Percentiles rank a stretch among this genome's conserved stretches.
phyloP scores from a whole-genome alignment of 306 rosid species.

The Dryas octopetala region DNA sequence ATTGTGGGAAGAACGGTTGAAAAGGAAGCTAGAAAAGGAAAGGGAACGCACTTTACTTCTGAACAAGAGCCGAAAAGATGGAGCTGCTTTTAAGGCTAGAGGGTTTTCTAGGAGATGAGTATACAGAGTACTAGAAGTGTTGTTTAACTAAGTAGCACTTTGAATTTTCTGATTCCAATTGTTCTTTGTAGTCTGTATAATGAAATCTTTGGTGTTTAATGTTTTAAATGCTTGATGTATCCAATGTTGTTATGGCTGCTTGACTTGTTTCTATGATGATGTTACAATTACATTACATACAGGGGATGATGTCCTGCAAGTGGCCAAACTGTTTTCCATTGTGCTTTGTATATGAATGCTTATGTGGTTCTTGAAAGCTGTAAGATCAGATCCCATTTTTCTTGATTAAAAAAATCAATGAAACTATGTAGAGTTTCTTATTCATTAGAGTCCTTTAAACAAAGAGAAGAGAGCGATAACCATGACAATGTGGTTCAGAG shows the following conservation, averaged over 20 bases:
- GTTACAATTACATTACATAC: background rate
- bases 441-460: no score
- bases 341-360: background rate
- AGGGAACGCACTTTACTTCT: slow-evolving; percentile 58
- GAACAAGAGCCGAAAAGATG: no score
- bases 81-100: no score
- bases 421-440: no score
- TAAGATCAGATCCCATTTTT: no score
- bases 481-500: no score
- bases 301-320: background rate
- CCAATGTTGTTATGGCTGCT: no score
- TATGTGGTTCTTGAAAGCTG: background rate
- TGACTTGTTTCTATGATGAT: background rate
- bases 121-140: no score
- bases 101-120: no score
- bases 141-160: no score
- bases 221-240: background rate
- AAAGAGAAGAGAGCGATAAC: no score
- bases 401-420: no score
- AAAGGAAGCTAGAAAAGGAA: slow-evolving; percentile 74
- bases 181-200: background rate
- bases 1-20: slow-evolving; percentile 72
- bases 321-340: background rate
- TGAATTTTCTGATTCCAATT: background rate
- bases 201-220: background rate